Percentiles rank a stretch among this genome's conserved stretches.
phyloP scores from a whole-genome alignment of 441 rosid species.

The Pelargonium cotyledonis region DNA sequence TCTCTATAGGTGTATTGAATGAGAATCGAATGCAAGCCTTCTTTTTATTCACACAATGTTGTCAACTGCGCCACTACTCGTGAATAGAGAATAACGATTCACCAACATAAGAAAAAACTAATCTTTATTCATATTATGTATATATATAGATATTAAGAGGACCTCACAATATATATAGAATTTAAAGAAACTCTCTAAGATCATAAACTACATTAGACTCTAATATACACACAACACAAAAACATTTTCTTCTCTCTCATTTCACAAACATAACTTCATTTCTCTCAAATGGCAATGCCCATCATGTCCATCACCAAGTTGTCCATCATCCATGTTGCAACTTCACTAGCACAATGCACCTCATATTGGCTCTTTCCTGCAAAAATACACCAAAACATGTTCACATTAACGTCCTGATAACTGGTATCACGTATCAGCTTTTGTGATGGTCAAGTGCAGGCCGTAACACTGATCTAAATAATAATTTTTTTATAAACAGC shows the following conservation, averaged over 20 bases:
- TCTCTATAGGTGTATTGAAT: no score
- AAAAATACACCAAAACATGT: background rate
- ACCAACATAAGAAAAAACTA: background rate
- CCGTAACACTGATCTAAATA: no score
- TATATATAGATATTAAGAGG: background rate
- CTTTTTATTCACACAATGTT: no score
- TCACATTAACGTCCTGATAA: background rate
- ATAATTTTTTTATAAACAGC: no score
- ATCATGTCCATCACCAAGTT: slow-evolving; percentile 5
- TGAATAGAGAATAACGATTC: no score
- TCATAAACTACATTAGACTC: background rate
- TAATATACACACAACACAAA: background rate
- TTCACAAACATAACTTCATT: background rate
- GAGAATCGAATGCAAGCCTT: no score
- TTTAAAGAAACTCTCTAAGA: background rate
- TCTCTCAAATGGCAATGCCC: slow-evolving; percentile 1
- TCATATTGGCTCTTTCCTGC: background rate
- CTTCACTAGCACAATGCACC: background rate
- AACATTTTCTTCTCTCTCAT: background rate
- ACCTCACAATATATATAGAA: background rate
- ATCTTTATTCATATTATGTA: background rate
- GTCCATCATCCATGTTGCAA: slow-evolving; percentile 9
- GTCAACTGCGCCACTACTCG: no score
- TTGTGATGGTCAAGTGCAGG: no score
- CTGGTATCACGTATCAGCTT: no score